Evolutionary conservation across 257 asterid species (phyloP).

Genomic region (Misopates orontium): DNA sequence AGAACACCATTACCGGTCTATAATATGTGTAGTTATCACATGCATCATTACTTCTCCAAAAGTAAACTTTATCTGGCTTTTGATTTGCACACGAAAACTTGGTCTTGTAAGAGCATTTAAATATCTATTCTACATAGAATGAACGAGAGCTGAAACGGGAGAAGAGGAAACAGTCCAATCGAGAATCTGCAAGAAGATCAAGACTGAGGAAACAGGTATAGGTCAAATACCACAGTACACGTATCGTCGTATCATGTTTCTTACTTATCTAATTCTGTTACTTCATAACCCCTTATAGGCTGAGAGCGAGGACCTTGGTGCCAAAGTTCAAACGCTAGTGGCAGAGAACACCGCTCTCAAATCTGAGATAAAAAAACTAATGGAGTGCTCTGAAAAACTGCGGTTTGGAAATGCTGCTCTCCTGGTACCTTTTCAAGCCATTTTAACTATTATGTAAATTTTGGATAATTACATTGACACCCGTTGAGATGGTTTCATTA

Average conservation of each 20-base stretch:
- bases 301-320: constrained; percentile 83
- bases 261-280: too few species aligned
- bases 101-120: too few species aligned
- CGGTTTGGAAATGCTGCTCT: constrained; percentile 72
- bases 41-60: too few species aligned
- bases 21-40: too few species aligned
- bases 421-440: constrained; percentile 39
- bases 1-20: too few species aligned
- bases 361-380: constrained; percentile 64
- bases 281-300: constrained; percentile 47
- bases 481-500: background rate
- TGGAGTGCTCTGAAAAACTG: constrained; percentile 63
- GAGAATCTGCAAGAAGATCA: constrained; percentile 99
- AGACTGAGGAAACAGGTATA: constrained; percentile 96
- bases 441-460: background rate
- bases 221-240: too few species aligned
- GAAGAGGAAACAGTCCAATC: constrained; percentile 94
- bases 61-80: too few species aligned
- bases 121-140: constrained; percentile 52
- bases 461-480: background rate
- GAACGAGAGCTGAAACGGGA: constrained; percentile 88
- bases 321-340: constrained; percentile 63
- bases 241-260: too few species aligned
- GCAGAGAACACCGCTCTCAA: constrained; percentile 72
- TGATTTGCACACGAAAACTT: too few species aligned